Conservation (phyloP, 2,329 filamentous ascomycete genomes). For the Verticillium nubilum region DNA sequence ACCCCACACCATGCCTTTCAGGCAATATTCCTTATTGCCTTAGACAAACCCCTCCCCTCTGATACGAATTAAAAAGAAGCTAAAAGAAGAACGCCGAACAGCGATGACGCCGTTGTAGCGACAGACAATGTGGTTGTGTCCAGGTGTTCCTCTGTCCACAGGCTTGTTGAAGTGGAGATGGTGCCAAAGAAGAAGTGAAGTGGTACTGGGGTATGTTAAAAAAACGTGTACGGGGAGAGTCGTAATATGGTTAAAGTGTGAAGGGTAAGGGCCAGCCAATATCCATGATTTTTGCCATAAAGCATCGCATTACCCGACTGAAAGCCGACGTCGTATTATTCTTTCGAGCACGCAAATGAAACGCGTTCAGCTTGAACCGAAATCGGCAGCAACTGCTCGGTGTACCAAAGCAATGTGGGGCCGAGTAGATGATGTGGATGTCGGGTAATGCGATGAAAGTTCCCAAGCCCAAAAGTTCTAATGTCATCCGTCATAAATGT, state of each 20-base stretch:
- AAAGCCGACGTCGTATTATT: not conserved
- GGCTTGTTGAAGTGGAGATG: constrained; percentile 17
- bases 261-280: not conserved
- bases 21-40: not conserved
- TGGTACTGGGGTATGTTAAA: not conserved
- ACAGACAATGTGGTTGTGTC: not conserved
- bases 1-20: not conserved
- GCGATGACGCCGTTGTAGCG: not conserved
- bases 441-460: not conserved
- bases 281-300: not conserved
- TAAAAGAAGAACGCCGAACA: not conserved
- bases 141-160: constrained; percentile 14
- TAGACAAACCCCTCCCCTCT: not conserved
- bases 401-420: not conserved
- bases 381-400: not conserved
- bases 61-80: not conserved
- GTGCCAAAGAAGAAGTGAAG: constrained; percentile 8
- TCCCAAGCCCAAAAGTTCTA: not conserved
- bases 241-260: not conserved
- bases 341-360: not conserved
- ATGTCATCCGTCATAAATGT: not conserved
- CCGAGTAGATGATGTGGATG: not conserved
- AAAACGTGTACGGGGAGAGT: not conserved
- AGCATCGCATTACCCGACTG: not conserved
- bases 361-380: not conserved